Evolutionary conservation across 106 monocot species (phyloP), one percentile per base, ranked within the genome.

Genomic region (Acanthochlamys bracteata): DNA sequence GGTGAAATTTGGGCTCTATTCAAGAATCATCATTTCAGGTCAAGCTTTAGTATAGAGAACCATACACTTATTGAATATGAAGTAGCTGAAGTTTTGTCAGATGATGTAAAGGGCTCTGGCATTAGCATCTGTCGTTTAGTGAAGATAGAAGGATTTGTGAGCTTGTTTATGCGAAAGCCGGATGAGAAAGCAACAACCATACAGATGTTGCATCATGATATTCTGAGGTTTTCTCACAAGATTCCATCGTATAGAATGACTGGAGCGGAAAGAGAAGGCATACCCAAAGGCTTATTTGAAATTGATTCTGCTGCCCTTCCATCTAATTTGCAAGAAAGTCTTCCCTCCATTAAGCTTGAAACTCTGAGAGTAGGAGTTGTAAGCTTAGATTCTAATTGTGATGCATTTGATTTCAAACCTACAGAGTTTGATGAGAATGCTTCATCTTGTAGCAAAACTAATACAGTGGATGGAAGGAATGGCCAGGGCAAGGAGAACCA

Each of bases 221-320:
- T 84, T 0, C 78, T 86, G 19, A 65, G 70, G 17, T 92, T 86
- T 70, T 92, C 91, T n/a, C 91, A 92, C 42, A 40, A 53, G 70
- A 42, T 92, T 45, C 83, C 84, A 45, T 63, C 76, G 23, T 81
- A 79, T 69, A 86, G 71, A 66, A 33, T 86, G 74, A 69, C 16
- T 51, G 85, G 83, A 24, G 64, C 25, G 39, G 85, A 89, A 61
- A 70, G 77, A 60, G 76, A 79, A 52, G 83, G 71, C 24, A 59
- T 85, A 45, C 82, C 82, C 14, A 46, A 59, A 74, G 82, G 83
- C 57, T 84, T 66, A 12, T 77, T 76, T 49, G 88, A 93, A 58
- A 79, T 93, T n/a, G 92, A 93, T 70, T 23, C 72, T 64, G 84
- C 71, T 27, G 46, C 88, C 24, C 74, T 92, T 17, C 92, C 92